Evolutionary conservation across 352 stramenopile species (phyloP).

Genomic region (Pythium sukuiense): DNA sequence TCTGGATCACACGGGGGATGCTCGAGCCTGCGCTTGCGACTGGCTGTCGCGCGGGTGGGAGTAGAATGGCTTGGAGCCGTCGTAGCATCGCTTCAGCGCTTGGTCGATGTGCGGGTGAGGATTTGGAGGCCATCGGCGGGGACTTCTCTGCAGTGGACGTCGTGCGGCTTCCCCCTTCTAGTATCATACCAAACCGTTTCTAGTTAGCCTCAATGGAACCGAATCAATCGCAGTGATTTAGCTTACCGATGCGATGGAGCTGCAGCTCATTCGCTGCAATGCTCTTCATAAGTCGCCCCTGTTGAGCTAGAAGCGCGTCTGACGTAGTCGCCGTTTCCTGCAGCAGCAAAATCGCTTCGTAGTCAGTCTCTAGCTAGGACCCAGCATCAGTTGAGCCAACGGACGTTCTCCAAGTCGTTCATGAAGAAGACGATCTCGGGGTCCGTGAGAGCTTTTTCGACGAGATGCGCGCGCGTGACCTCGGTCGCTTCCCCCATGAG

Average conservation of each 20-base stretch:
- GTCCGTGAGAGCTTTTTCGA: slow-evolving; percentile 64
- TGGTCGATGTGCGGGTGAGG: not conserved
- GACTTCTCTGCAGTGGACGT: not conserved
- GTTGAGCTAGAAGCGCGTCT: slow-evolving; percentile 46
- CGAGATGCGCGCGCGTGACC: slow-evolving; percentile 37
- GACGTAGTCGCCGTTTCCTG: slow-evolving; percentile 47
- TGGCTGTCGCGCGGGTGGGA: not conserved
- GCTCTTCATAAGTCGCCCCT: slow-evolving; percentile 41
- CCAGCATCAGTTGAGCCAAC: not conserved
- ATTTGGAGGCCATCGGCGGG: not conserved
- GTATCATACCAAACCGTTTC: not conserved
- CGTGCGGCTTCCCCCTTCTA: not conserved
- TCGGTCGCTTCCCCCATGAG: slow-evolving; percentile 48
- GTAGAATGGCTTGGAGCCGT: slow-evolving; percentile 5
- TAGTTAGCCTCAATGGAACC: not conserved
- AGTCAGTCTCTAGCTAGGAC: not conserved
- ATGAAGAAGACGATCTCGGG: slow-evolving; percentile 76
- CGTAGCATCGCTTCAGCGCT: slow-evolving; percentile 7
- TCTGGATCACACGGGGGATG: not conserved
- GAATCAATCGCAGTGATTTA: not conserved
- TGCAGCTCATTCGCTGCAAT: slow-evolving; percentile 51
- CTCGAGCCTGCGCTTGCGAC: not conserved
- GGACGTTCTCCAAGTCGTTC: slow-evolving; percentile 67
- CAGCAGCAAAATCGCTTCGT: not conserved
- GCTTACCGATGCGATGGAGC: slow-evolving; percentile 25